A percentile compares a stretch with the other conserved stretches of the same genome.
These are phyloP conservation scores for Micractinium conductrix DNA, from an alignment of 139 green algal genomes.

Conservation along the genomic window DNA sequence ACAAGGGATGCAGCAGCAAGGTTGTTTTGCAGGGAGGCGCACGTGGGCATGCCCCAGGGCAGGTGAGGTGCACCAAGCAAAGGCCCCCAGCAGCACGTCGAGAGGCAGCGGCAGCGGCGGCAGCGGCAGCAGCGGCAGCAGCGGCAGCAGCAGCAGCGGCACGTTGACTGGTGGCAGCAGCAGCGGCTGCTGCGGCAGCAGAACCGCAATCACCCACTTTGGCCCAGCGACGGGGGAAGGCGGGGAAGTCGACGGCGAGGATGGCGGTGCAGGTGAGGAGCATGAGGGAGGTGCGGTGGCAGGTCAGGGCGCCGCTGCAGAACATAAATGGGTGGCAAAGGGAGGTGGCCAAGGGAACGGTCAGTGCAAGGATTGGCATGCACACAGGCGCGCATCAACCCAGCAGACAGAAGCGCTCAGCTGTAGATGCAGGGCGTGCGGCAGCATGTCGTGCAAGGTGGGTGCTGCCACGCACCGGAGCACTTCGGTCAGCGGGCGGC, in stretches of 20 bases:
- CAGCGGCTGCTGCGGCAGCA: too few relatives aligned
- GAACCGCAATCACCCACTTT: too few relatives aligned
- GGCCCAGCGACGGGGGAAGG: constrained; percentile 80
- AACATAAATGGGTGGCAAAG: not conserved
- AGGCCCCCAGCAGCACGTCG: too few relatives aligned
- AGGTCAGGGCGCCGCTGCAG: constrained; percentile 55
- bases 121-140: too few relatives aligned
- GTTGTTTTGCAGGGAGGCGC: too few relatives aligned
- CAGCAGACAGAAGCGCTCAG: not conserved
- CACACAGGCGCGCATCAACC: not conserved
- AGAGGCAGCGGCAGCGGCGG: too few relatives aligned
- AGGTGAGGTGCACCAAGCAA: too few relatives aligned
- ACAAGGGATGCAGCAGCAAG: too few relatives aligned
- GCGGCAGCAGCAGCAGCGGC: too few relatives aligned
- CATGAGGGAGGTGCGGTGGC: constrained; percentile 78
- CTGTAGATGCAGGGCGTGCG: not conserved
- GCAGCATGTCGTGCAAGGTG: not conserved
- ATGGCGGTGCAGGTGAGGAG: constrained; percentile 83
- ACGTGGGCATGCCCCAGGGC: too few relatives aligned
- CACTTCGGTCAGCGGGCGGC: not conserved
- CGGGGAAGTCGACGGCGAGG: constrained; percentile 91
- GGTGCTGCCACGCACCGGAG: not conserved
- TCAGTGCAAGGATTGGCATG: not conserved
- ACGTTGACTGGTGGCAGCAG: too few relatives aligned
- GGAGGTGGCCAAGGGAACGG: not conserved